phyloP scores from a whole-genome alignment of 106 monocot species.

The Apostasia ramifera region DNA sequence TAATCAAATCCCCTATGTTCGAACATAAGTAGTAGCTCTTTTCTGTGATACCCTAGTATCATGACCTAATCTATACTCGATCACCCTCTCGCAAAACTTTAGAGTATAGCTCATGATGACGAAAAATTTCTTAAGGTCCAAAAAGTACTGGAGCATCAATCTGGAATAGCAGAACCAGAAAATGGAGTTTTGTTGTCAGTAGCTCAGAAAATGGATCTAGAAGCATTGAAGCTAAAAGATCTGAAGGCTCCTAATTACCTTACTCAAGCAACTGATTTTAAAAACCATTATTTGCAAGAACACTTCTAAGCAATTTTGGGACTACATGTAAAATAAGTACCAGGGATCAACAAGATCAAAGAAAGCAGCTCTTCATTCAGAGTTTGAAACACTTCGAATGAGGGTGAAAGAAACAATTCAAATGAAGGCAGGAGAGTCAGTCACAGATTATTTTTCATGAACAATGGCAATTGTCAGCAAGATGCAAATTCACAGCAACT shows the following conservation, averaged over 20 bases:
- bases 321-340: constrained; percentile 5
- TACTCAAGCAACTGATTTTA: constrained; percentile 1
- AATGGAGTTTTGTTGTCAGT: too few species aligned
- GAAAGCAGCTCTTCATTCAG: neutral
- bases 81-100: too few species aligned
- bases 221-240: constrained; percentile 4
- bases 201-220: neutral
- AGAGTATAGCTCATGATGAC: too few species aligned
- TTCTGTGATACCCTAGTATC: too few species aligned
- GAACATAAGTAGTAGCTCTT: too few species aligned
- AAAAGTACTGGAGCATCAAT: too few species aligned
- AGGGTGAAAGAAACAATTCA: too few species aligned
- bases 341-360: constrained; percentile 5
- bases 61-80: too few species aligned
- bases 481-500: neutral
- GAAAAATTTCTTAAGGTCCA: too few species aligned
- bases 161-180: too few species aligned
- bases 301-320: constrained; percentile 2
- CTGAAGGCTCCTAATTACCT: constrained; percentile 3
- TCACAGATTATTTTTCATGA: neutral
- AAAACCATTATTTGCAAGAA: constrained; percentile 1
- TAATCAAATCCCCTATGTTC: too few species aligned
- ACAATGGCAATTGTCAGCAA: neutral
- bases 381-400: neutral
- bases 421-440: too few species aligned